Evolutionary conservation across 23 red algal genomes (phyloP).

Genomic region (Gracilaria caudata): DNA sequence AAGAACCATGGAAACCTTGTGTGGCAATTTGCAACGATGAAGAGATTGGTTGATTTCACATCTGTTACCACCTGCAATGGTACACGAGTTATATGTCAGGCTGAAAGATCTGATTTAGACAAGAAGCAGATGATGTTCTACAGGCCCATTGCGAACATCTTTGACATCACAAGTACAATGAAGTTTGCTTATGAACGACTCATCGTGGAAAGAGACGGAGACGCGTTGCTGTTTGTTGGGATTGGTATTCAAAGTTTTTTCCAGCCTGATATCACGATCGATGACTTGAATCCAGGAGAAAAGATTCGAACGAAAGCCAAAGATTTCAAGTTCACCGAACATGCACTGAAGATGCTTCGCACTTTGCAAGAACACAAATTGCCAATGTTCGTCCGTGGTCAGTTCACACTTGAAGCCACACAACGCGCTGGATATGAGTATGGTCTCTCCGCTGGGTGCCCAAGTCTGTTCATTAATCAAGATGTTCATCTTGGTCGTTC

Average conservation of each 20-base stretch:
- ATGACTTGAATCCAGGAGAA: conserved; percentile 17
- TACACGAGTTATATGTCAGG: neutral
- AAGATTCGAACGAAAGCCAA: conserved; percentile 30
- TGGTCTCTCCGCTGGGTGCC: conserved; percentile 30
- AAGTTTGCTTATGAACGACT: conserved; percentile 7
- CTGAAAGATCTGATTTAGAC: neutral
- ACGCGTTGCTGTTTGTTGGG: conserved; percentile 29
- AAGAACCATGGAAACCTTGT: conserved; percentile 43
- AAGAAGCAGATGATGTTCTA: conserved; percentile 32
- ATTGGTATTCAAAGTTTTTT: conserved; percentile 23
- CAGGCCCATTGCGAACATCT: conserved; percentile 29
- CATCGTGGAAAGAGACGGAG: conserved; percentile 30
- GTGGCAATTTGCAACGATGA: conserved; percentile 40
- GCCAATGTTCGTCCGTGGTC: conserved; percentile 38
- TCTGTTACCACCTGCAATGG: conserved; percentile 4
- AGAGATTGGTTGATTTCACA: conserved; percentile 24
- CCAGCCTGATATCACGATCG: neutral
- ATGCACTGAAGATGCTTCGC: conserved; percentile 2
- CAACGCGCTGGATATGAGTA: conserved; percentile 9
- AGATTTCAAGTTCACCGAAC: conserved; percentile 34
- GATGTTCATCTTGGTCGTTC: conserved; percentile 24
- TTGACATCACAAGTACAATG: neutral
- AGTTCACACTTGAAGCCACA: conserved; percentile 28
- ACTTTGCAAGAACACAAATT: conserved; percentile 10
- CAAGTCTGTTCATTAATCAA: conserved; percentile 42